phyloP scores from a whole-genome alignment of 352 stramenopile genomes.

The Phytophthora lateralis region DNA sequence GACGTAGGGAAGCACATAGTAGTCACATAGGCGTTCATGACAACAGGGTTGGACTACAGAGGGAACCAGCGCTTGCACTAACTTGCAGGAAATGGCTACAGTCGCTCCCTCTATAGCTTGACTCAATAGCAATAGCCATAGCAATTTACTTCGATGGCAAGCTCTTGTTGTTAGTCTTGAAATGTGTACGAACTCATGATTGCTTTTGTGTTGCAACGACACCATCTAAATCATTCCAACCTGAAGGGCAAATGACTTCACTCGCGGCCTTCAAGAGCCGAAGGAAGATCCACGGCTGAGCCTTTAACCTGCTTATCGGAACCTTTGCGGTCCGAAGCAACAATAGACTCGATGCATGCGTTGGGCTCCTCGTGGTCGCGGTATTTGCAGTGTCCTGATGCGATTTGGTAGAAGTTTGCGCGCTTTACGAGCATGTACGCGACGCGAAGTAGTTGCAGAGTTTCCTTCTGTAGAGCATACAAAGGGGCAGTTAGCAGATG shows the following conservation, averaged over 20 bases:
- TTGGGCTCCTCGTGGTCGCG: slow-evolving; percentile 13
- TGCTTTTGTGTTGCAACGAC: neutral
- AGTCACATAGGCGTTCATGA: slow-evolving; percentile 95
- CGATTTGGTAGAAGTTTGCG: slow-evolving; percentile 51
- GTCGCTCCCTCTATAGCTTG: no score
- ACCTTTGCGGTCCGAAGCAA: neutral
- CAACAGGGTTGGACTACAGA: slow-evolving; percentile 94
- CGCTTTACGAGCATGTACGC: slow-evolving; percentile 58
- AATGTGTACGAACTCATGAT: neutral
- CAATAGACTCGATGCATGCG: slow-evolving; percentile 14
- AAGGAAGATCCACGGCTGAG: slow-evolving; percentile 19
- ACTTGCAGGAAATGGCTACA: no score
- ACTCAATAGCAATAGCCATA: no score
- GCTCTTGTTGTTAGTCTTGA: neutral
- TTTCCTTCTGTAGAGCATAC: slow-evolving; percentile 43
- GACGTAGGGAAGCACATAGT: slow-evolving; percentile 92
- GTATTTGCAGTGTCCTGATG: slow-evolving; percentile 41
- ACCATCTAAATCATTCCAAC: neutral
- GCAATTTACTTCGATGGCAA: neutral
- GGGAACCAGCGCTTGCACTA: slow-evolving; percentile 87
- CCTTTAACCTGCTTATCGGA: slow-evolving; percentile 3
- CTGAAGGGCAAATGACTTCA: neutral
- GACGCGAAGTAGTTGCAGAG: slow-evolving; percentile 49
- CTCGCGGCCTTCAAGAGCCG: neutral
- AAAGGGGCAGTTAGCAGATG: neutral